Base-by-base conservation (phyloP, 2,329 filamentous ascomycete species). In the Calcarisporium arbuscula region DNA sequence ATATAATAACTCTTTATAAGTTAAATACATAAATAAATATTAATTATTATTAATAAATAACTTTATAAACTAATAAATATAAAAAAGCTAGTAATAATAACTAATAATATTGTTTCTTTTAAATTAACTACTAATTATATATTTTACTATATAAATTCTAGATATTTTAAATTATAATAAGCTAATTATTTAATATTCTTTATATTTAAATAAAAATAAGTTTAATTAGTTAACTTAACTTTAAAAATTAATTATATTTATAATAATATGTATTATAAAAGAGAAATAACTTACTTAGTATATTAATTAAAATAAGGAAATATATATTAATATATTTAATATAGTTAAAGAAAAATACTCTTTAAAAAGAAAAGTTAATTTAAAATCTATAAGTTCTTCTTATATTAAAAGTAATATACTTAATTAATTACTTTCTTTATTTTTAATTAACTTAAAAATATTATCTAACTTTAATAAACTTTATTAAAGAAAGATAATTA, bases 171-270 rank as follows among this genome's bases (percentile, higher is more conserved):
- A 25, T 25, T 9, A 25, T 25, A 25, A n/a, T 8, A 8, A 9
- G n/a, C 8, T 25, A 9, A 25, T 9, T 25, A 25, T n/a, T 25
- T 9, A 9, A 25, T 25, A 25, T 25, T 25, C 8, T 25, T 25
- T 25, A 25, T 25, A 25, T 9, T 9, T 25, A 9, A 25, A 25
- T 25, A 25, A 25, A 25, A 14, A 20, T 22, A 22, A 20, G 15
- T 32, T 21, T 22, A 32, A 32, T 9, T 18, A 18, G 20, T 18
- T 15, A 37, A 32, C 14, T 32, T 20, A 32, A 32, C 23, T 18
- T 18, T 23, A 15, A 32, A 22, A 15, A 20, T 21, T 32, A 20
- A 21, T 21, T 22, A 20, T 32, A 32, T 32, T 21, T 5, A 32
- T 8, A 8, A 9, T 25, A 25, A 9, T 25, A 25, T 25, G n/a